Evolutionary conservation across 2,329 filamentous ascomycete species (phyloP).

Genomic region (Trichophyton mentagrophytes): DNA sequence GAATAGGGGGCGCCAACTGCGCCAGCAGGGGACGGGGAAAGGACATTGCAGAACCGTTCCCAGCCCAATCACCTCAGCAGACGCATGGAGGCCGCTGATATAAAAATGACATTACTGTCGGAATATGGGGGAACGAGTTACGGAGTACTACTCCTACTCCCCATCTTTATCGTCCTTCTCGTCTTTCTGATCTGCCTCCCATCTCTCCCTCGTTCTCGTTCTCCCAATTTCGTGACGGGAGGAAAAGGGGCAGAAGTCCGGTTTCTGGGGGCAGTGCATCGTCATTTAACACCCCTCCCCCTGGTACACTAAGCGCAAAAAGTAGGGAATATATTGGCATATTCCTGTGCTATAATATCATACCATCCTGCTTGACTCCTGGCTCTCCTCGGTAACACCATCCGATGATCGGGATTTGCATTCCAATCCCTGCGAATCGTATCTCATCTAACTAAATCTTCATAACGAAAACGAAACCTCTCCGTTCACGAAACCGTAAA

Average conservation of each 20-base stretch:
- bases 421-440: background rate
- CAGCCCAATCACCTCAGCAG: background rate
- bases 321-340: background rate
- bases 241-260: background rate
- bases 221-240: background rate
- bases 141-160: background rate
- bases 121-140: background rate
- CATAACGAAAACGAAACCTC: constrained; percentile 2
- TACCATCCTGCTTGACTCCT: background rate
- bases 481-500: background rate
- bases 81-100: background rate
- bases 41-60: constrained; percentile 1
- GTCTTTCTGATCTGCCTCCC: background rate
- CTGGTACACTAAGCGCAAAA: background rate
- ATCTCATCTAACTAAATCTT: constrained; percentile 2
- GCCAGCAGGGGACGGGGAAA: constrained; percentile 2
- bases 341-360: background rate
- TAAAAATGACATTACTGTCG: background rate
- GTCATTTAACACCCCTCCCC: background rate
- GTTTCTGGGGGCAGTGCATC: background rate
- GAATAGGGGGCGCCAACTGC: background rate
- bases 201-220: background rate
- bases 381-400: background rate
- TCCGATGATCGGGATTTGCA: constrained; percentile 4
- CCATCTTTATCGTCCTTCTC: too few species aligned